Evolutionary conservation across 139 green algal genomes (phyloP).

Genomic region (Chlamydomonas sphaeroides): DNA sequence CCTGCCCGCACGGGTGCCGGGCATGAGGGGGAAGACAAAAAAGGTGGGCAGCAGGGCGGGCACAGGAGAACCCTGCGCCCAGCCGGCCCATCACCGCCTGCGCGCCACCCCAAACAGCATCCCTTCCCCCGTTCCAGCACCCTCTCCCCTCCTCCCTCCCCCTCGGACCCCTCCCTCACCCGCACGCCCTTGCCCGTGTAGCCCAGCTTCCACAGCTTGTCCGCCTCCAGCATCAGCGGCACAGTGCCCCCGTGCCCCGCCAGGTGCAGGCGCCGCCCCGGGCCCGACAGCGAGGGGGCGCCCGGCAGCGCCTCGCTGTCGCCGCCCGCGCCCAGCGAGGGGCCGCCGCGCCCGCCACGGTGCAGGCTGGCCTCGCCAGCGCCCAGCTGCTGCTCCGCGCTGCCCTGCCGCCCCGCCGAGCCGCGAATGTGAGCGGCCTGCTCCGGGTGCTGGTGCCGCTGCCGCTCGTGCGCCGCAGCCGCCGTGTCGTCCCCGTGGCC

Average conservation of each 20-base stretch:
- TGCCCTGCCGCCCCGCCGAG: too few species aligned
- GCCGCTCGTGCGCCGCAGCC: too few species aligned
- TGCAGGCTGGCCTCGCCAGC: not conserved
- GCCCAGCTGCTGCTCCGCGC: not conserved
- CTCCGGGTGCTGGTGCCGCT: too few species aligned
- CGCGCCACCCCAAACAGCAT: too few species aligned
- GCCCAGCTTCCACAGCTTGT: slow-evolving; percentile 84
- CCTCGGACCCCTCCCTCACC: slow-evolving; percentile 44
- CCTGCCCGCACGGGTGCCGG: slow-evolving; percentile 41
- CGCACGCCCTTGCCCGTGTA: slow-evolving; percentile 83
- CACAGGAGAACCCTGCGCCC: too few species aligned
- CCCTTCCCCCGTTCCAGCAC: not conserved
- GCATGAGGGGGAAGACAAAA: too few species aligned
- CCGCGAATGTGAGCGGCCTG: too few species aligned
- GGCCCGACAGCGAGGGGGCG: not conserved
- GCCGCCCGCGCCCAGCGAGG: not conserved
- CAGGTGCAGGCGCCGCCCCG: not conserved
- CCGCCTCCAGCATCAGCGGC: slow-evolving; percentile 65
- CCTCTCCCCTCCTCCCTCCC: not conserved
- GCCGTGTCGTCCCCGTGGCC: too few species aligned
- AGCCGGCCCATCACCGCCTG: too few species aligned
- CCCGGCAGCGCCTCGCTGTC: not conserved
- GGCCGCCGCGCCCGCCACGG: not conserved
- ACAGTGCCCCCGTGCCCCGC: slow-evolving; percentile 47
- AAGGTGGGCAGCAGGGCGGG: too few species aligned